These are phyloP conservation scores for Tulasnella calospora DNA, from an alignment of 768 basidiomycete species.

Conservation along the genomic window DNA sequence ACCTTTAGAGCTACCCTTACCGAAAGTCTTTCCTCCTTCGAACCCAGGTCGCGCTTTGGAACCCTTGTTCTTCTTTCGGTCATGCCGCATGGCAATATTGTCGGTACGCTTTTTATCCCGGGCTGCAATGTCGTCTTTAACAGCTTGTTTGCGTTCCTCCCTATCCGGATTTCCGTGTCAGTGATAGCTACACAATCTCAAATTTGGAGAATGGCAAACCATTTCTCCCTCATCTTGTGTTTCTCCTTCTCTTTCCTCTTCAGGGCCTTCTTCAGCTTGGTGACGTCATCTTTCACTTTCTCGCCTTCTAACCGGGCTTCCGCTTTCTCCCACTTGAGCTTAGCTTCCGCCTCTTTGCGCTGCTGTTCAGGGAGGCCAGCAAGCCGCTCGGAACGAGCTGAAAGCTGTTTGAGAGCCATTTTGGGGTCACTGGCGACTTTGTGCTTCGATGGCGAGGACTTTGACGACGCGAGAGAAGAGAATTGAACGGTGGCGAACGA, in stretches of 20 bases:
- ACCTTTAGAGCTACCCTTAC: constrained; percentile 30
- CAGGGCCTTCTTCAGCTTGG: constrained; percentile 80
- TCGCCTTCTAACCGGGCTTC: constrained; percentile 81
- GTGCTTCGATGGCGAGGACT: constrained; percentile 40
- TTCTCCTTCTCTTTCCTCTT: constrained; percentile 93
- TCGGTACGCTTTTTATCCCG: constrained; percentile 86
- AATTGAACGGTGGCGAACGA: constrained; percentile 63
- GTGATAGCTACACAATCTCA: background rate
- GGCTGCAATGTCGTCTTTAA: constrained; percentile 69
- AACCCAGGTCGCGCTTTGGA: constrained; percentile 73
- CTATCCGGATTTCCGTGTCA: constrained; percentile 41
- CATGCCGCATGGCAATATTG: constrained; percentile 82
- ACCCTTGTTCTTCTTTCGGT: constrained; percentile 60
- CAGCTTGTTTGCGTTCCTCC: constrained; percentile 80
- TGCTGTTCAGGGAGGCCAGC: constrained; percentile 76
- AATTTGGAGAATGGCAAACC: constrained; percentile 49
- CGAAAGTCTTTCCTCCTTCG: constrained; percentile 71
- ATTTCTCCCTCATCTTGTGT: constrained; percentile 71
- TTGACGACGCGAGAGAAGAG: constrained; percentile 41
- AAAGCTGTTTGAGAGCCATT: constrained; percentile 78
- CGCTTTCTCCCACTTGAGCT: constrained; percentile 86
- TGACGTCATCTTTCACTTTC: constrained; percentile 86
- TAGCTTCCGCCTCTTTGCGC: constrained; percentile 71
- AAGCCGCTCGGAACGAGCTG: constrained; percentile 70
- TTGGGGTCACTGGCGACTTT: constrained; percentile 75